Conservation (phyloP, 305 asterid genomes). For the Rubia occidens region DNA sequence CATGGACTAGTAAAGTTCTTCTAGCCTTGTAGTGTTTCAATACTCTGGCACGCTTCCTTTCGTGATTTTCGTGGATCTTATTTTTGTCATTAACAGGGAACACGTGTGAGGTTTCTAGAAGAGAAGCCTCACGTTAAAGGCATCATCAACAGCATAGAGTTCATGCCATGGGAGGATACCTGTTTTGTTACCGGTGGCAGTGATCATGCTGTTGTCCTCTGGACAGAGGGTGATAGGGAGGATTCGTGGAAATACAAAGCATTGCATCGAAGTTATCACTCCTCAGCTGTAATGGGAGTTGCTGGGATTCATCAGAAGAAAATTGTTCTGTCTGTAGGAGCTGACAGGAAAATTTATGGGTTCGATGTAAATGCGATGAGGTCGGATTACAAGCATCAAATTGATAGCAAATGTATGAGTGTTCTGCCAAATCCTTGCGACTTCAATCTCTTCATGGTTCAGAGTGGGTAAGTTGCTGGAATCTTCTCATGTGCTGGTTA, state of each 20-base stretch:
- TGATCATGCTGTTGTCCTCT: constrained; percentile 80
- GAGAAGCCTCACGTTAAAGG: constrained; percentile 84
- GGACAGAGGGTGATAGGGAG: constrained; percentile 60
- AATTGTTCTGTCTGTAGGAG: constrained; percentile 73
- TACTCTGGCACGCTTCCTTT: neutral
- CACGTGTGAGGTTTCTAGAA: constrained; percentile 49
- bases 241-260: constrained; percentile 57
- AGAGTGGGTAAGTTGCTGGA: constrained; percentile 57
- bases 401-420: constrained; percentile 88
- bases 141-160: constrained; percentile 66
- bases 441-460: constrained; percentile 92
- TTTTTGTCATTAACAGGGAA: constrained; percentile 30
- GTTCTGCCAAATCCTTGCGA: constrained; percentile 83
- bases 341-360: constrained; percentile 74
- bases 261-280: constrained; percentile 52
- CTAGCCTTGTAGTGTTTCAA: neutral
- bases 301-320: constrained; percentile 82
- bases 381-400: constrained; percentile 58
- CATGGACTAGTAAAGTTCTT: constrained; percentile 4
- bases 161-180: constrained; percentile 83
- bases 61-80: constrained; percentile 9
- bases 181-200: constrained; percentile 80
- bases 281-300: constrained; percentile 94
- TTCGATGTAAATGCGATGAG: constrained; percentile 47
- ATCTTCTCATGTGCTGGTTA: neutral